Conservation (phyloP, 2,329 filamentous ascomycete species). For the Ophidiomyces ophidiicola region DNA sequence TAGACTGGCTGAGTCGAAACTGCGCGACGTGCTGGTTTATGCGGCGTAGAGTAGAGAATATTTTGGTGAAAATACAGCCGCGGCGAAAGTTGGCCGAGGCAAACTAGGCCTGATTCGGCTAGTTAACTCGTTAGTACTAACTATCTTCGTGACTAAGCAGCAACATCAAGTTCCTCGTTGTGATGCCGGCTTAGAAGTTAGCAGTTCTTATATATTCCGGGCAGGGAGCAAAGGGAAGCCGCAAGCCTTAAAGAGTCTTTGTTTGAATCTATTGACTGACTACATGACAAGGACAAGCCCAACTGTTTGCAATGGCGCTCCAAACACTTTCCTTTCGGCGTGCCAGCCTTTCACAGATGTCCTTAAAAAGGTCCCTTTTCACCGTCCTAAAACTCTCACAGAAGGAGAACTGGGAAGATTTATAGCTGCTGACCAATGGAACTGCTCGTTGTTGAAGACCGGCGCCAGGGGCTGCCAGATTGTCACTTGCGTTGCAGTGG, state of each 20-base stretch:
- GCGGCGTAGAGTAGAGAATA: slow-evolving; percentile 34
- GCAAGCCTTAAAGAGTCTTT: no score
- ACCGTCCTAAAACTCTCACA: neutral
- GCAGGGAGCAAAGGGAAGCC: no score
- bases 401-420: neutral
- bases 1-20: slow-evolving; percentile 11
- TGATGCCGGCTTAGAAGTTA: no score
- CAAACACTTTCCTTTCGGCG: no score
- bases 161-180: no score
- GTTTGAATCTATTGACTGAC: no score
- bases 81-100: slow-evolving; percentile 2
- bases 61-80: slow-evolving; percentile 7
- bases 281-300: no score
- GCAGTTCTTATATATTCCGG: no score
- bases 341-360: no score
- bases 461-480: slow-evolving; percentile 1
- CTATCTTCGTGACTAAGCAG: neutral
- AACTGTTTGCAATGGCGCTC: no score
- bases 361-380: no score
- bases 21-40: slow-evolving; percentile 31
- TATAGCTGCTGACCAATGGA: neutral
- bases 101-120: slow-evolving; percentile 5
- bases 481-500: neutral
- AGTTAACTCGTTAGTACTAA: no score
- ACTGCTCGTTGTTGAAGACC: neutral